These are phyloP conservation scores for bread wheat (Triticum aestivum) DNA, from an alignment of 176 grass and related monocot species.

Conservation along the genomic window DNA sequence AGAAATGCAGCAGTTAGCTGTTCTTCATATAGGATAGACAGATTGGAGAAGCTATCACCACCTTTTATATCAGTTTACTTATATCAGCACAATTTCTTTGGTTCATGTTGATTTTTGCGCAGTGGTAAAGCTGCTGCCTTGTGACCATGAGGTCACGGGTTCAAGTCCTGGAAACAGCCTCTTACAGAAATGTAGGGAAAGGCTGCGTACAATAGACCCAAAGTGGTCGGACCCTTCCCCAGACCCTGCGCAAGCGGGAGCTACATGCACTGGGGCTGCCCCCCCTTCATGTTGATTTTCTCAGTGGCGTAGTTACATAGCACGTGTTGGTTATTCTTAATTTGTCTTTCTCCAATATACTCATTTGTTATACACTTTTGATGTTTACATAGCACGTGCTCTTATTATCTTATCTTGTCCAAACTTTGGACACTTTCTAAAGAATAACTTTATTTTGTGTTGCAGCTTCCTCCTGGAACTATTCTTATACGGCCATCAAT, in stretches of 20 bases:
- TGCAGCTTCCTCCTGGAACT: slow-evolving; percentile 56
- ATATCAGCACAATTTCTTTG: slow-evolving; percentile 5
- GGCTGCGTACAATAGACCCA: no score
- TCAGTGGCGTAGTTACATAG: not conserved
- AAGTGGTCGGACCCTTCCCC: no score
- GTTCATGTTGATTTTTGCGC: slow-evolving; percentile 2
- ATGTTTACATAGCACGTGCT: not conserved
- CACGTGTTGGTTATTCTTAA: not conserved
- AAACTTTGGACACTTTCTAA: not conserved
- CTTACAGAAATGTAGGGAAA: no score
- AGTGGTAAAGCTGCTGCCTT: no score
- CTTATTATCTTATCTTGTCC: not conserved
- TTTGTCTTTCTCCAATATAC: not conserved
- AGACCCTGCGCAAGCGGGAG: no score
- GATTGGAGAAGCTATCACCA: not conserved
- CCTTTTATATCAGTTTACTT: not conserved
- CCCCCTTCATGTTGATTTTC: slow-evolving; percentile 14
- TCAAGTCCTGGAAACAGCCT: no score
- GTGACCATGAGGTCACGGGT: no score
- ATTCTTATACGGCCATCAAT: slow-evolving; percentile 61
- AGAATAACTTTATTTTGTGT: slow-evolving; percentile 23
- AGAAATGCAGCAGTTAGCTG: not conserved
- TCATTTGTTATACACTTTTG: not conserved
- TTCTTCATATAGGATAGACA: not conserved
- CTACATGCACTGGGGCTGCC: no score